Conservation (phyloP, 176 grass and related monocot species). For the Rhynchospora tenuis region DNA sequence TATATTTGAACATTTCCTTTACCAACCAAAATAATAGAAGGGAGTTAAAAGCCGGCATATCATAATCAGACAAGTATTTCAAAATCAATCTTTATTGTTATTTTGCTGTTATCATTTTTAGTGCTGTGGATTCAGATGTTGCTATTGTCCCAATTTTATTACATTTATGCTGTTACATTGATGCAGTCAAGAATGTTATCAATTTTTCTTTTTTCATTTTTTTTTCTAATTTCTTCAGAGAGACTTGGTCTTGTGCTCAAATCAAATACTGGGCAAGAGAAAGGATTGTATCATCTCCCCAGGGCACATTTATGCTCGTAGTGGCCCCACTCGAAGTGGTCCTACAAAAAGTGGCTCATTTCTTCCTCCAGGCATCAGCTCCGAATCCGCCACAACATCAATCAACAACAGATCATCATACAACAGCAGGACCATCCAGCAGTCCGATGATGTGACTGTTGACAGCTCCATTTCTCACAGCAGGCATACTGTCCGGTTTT, state of each 20-base stretch:
- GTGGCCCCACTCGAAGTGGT: slow-evolving; percentile 11
- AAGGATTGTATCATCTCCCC: slow-evolving; percentile 70
- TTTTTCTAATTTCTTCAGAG: slow-evolving; percentile 36
- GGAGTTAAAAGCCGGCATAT: background rate
- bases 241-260: slow-evolving; percentile 72
- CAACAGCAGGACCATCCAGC: slow-evolving; percentile 67
- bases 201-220: background rate
- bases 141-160: background rate
- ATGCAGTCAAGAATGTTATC: background rate
- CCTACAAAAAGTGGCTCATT: slow-evolving; percentile 31
- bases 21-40: background rate
- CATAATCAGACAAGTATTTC: slow-evolving; percentile 11
- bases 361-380: slow-evolving; percentile 58
- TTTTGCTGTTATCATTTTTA: background rate
- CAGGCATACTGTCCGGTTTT: slow-evolving; percentile 56
- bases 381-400: slow-evolving; percentile 96
- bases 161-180: background rate
- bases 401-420: slow-evolving; percentile 82
- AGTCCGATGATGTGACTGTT: slow-evolving; percentile 90
- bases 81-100: background rate
- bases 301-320: slow-evolving; percentile 17
- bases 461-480: slow-evolving; percentile 85
- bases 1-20: slow-evolving; percentile 1
- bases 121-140: background rate
- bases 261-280: slow-evolving; percentile 80